Percentiles rank a stretch among this genome's conserved stretches.
phyloP scores from a whole-genome alignment of 2,329 filamentous ascomycete genomes.

The Curvularia spicifera region DNA sequence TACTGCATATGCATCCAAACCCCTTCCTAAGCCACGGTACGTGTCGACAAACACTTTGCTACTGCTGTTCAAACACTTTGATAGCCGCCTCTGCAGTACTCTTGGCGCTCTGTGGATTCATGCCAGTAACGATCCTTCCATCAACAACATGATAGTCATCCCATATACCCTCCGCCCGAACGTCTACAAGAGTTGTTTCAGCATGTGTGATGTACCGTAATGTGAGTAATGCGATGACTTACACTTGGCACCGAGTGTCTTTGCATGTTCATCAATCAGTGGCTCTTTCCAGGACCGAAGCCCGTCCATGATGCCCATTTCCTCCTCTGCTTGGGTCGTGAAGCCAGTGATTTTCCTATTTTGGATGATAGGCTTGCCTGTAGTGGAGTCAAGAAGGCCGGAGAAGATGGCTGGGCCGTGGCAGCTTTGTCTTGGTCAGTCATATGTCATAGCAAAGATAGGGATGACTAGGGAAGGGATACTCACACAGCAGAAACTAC shows the following conservation, averaged over 20 bases:
- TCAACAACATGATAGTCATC: not conserved
- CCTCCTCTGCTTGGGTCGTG: not conserved
- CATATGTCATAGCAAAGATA: not conserved
- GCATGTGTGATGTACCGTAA: not conserved
- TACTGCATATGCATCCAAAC: not conserved
- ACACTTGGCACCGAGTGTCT: not conserved
- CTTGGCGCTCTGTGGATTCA: not conserved
- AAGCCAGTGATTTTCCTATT: not conserved
- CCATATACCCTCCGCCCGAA: not conserved
- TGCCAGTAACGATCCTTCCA: not conserved
- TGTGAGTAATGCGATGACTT: not conserved
- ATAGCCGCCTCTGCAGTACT: not conserved
- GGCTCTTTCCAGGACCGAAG: not conserved
- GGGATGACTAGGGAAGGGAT: not conserved
- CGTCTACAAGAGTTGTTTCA: not conserved
- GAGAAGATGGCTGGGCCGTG: not conserved
- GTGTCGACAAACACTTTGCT: not conserved
- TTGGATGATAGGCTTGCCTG: not conserved
- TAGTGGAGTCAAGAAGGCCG: not conserved
- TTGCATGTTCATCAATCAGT: not conserved
- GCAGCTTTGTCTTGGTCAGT: not conserved
- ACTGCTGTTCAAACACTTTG: not conserved
- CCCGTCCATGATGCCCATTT: not conserved
- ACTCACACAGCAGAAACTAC: not conserved
- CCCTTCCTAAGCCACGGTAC: too few relatives aligned